phyloP scores from a whole-genome alignment of 2,329 filamentous ascomycete genomes.

The Aspergillus persii region DNA sequence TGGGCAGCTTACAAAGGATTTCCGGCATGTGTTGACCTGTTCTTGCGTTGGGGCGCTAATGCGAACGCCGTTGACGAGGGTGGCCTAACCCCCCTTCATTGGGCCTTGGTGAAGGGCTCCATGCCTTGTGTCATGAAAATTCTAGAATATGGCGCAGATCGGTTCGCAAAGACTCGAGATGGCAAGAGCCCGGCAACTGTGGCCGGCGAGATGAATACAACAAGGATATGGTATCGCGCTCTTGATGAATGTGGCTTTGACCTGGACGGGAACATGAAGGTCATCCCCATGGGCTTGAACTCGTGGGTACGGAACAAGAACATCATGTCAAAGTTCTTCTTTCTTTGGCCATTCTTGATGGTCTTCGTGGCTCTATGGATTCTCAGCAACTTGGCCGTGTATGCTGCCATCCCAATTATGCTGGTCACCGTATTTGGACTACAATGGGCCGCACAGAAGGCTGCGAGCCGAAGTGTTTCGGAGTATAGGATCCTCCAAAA shows the following conservation, averaged over 20 bases:
- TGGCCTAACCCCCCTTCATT: constrained; percentile 91
- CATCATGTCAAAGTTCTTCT: constrained; percentile 83
- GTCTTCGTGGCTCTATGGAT: constrained; percentile 70
- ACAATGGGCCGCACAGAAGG: constrained; percentile 73
- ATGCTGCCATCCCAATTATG: constrained; percentile 70
- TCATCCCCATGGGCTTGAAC: constrained; percentile 69
- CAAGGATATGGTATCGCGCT: constrained; percentile 76
- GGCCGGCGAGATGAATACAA: constrained; percentile 85
- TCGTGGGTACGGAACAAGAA: constrained; percentile 71
- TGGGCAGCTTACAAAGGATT: constrained; percentile 99
- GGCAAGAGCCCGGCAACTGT: constrained; percentile 88
- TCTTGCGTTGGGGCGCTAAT: constrained; percentile 91
- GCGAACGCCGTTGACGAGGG: constrained; percentile 88
- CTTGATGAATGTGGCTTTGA: constrained; percentile 82
- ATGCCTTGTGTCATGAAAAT: constrained; percentile 87
- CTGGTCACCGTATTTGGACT: constrained; percentile 63
- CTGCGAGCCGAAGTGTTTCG: constrained; percentile 76
- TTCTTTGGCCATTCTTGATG: constrained; percentile 80
- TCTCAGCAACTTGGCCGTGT: constrained; percentile 71
- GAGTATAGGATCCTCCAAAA: constrained; percentile 89
- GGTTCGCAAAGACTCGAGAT: constrained; percentile 82
- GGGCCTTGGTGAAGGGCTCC: constrained; percentile 92
- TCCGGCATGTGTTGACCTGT: constrained; percentile 85
- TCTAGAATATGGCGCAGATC: constrained; percentile 90
- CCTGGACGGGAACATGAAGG: constrained; percentile 68